Percentiles rank a stretch among this genome's conserved stretches.
Conservation (phyloP, 345 rosid species). For the Cardiospermum halicacabum region DNA sequence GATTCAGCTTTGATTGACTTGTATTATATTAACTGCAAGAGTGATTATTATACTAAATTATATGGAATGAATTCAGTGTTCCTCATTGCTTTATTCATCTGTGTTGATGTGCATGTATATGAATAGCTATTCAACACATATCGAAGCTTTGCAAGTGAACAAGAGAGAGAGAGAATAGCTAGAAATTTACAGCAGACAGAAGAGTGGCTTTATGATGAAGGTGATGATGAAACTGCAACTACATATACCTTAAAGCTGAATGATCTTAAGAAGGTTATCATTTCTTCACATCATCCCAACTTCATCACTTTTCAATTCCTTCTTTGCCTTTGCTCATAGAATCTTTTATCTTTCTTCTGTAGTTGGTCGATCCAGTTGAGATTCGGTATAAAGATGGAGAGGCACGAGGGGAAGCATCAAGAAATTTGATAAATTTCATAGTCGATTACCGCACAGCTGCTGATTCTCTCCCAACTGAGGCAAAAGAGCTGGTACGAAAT, state of each 20-base stretch:
- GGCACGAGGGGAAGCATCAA: constrained; percentile 42
- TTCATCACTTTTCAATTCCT: neutral
- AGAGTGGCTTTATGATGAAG: constrained; percentile 64
- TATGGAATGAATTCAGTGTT: neutral
- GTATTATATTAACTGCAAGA: neutral
- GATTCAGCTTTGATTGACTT: neutral
- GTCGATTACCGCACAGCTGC: constrained; percentile 30
- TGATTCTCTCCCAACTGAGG: constrained; percentile 34
- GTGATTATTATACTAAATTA: neutral
- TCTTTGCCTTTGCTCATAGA: constrained; percentile 2
- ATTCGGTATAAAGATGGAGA: constrained; percentile 47
- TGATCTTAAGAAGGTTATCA: constrained; percentile 40
- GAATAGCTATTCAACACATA: constrained; percentile 47
- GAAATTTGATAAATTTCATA: constrained; percentile 33
- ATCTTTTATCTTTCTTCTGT: neutral
- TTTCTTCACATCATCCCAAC: neutral
- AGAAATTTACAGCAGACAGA: constrained; percentile 50
- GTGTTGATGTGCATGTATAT: neutral
- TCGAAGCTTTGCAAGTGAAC: constrained; percentile 44
- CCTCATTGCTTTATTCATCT: neutral
- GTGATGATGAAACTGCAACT: constrained; percentile 53
- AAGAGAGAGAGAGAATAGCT: constrained; percentile 49
- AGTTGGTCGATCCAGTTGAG: constrained; percentile 56
- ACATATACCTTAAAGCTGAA: constrained; percentile 38
- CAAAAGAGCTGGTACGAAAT: constrained; percentile 32